Percentiles rank a stretch among this genome's conserved stretches.
phyloP scores from a whole-genome alignment of 371 early-diverging fungal genomes.

The Actinomucor elegans region DNA sequence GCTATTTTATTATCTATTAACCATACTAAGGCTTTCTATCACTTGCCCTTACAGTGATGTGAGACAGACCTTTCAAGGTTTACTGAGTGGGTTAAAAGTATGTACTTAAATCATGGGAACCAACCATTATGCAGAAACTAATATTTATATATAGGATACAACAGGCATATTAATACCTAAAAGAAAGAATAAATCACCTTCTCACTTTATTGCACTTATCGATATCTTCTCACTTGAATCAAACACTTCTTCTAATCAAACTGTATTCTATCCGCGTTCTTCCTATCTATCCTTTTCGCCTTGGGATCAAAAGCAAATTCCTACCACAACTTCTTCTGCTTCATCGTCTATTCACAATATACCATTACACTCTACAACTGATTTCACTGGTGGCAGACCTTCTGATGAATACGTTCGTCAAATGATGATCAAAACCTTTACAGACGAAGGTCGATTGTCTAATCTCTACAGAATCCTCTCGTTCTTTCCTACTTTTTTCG shows the following conservation, averaged over 20 bases:
- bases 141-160: constrained; percentile 22
- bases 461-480: constrained; percentile 59
- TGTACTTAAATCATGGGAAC: neutral
- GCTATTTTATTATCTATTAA: constrained; percentile 49
- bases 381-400: constrained; percentile 40
- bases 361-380: neutral
- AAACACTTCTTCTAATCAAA: constrained; percentile 19
- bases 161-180: constrained; percentile 49
- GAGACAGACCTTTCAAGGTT: constrained; percentile 46
- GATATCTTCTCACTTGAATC: constrained; percentile 50
- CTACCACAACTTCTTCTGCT: neutral
- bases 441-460: constrained; percentile 55
- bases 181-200: constrained; percentile 58
- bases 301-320: constrained; percentile 24
- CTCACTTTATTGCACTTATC: constrained; percentile 52
- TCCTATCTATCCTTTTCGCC: constrained; percentile 45
- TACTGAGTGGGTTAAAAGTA: constrained; percentile 49
- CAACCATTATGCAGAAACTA: neutral
- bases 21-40: constrained; percentile 53
- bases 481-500: constrained; percentile 66
- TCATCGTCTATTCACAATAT: constrained; percentile 1
- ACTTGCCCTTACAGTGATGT: constrained; percentile 65
- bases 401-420: constrained; percentile 52
- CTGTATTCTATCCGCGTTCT: constrained; percentile 41
- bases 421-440: constrained; percentile 56